phyloP scores from a whole-genome alignment of 1,139 yeast species.

The Pichia cactophila region DNA sequence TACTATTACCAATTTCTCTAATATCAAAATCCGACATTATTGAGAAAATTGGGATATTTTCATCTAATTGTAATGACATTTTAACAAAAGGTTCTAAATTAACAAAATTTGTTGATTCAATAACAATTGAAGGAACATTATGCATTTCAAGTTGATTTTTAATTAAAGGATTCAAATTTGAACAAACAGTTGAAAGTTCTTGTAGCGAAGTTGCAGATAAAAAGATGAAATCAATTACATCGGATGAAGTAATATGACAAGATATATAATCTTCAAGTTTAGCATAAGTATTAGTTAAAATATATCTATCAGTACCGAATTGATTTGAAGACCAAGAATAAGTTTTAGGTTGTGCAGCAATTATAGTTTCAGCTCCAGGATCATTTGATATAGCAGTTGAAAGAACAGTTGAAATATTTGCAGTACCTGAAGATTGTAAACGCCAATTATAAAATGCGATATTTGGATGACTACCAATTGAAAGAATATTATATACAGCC shows the following conservation, averaged over 20 bases:
- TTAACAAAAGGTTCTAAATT: constrained; percentile 62
- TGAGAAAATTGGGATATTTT: constrained; percentile 40
- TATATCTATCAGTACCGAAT: constrained; percentile 27
- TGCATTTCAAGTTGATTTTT: constrained; percentile 22
- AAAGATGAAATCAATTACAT: constrained; percentile 28
- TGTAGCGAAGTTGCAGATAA: constrained; percentile 40
- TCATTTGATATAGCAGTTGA: constrained; percentile 8
- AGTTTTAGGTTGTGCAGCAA: constrained; percentile 7
- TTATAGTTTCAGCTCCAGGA: background rate
- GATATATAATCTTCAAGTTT: constrained; percentile 6
- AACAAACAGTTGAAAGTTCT: constrained; percentile 36
- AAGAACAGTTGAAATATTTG: constrained; percentile 34
- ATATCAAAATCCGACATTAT: constrained; percentile 62
- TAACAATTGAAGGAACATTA: constrained; percentile 39
- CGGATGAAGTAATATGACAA: background rate
- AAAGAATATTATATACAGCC: constrained; percentile 19
- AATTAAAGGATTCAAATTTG: constrained; percentile 30
- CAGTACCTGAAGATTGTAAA: constrained; percentile 33
- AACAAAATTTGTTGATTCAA: constrained; percentile 66
- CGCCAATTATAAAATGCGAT: constrained; percentile 46
- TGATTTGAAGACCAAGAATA: constrained; percentile 27
- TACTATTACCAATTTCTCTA: constrained; percentile 31
- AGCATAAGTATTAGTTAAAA: constrained; percentile 16
- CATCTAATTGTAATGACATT: constrained; percentile 30
- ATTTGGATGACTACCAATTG: constrained; percentile 43